Evolutionary conservation across 23 red algal species (phyloP).

Genomic region (Chondrus crispus): DNA sequence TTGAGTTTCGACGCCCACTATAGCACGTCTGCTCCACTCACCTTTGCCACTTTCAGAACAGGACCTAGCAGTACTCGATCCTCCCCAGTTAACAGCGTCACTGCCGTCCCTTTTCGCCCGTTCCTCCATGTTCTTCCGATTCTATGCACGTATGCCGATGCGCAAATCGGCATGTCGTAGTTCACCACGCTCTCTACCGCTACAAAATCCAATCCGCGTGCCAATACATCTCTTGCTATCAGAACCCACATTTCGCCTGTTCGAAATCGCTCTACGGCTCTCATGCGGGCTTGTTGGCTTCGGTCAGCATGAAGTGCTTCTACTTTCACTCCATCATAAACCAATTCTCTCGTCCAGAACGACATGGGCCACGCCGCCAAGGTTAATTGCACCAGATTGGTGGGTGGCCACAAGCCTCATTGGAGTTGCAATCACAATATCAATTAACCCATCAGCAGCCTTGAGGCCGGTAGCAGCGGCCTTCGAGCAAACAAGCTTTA

Average conservation of each 20-base stretch:
- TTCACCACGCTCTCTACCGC: constrained; percentile 82
- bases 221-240: constrained; percentile 83
- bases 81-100: constrained; percentile 88
- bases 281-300: constrained; percentile 9
- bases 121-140: constrained; percentile 85
- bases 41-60: constrained; percentile 51
- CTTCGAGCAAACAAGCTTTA: background rate
- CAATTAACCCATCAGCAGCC: background rate
- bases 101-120: constrained; percentile 38
- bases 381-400: background rate
- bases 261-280: constrained; percentile 56
- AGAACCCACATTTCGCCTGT: constrained; percentile 64
- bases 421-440: constrained; percentile 80
- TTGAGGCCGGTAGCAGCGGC: background rate
- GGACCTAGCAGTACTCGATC: constrained; percentile 41
- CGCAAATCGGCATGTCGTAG: constrained; percentile 77
- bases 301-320: constrained; percentile 65
- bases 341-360: constrained; percentile 87
- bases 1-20: constrained; percentile 44
- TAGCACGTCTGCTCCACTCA: constrained; percentile 66
- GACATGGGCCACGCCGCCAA: constrained; percentile 8
- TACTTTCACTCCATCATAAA: constrained; percentile 27
- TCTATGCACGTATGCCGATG: constrained; percentile 84
- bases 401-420: background rate
- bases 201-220: constrained; percentile 81